Percentiles rank a stretch among this genome's conserved stretches.
Evolutionary conservation across 331 rosid species (phyloP).

Genomic region (Rhamnella rubrinervis): DNA sequence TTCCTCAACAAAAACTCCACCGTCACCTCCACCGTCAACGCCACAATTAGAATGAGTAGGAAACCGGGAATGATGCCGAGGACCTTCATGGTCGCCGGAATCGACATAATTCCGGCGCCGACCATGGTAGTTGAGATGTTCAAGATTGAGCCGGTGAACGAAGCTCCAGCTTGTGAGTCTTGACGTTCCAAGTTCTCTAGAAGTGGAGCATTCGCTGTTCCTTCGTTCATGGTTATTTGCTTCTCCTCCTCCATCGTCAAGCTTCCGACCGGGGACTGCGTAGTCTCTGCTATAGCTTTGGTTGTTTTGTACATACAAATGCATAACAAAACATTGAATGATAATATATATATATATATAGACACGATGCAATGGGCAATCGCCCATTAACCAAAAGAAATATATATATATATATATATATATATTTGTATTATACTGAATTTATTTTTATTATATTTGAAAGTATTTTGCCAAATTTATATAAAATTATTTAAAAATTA

Average conservation of each 20-base stretch:
- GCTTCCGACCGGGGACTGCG: too few relatives aligned
- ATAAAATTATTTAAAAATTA: too few relatives aligned
- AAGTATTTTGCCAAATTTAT: too few relatives aligned
- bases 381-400: too few relatives aligned
- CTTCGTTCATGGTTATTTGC: neutral
- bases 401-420: too few relatives aligned
- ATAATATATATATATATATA: too few relatives aligned
- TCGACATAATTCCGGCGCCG: conserved; percentile 33
- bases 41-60: conserved; percentile 1
- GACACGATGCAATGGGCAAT: too few relatives aligned
- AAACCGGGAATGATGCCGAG: conserved; percentile 30
- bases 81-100: conserved; percentile 31
- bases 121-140: conserved; percentile 34
- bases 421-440: too few relatives aligned
- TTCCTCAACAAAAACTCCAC: conserved; percentile 24
- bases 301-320: neutral
- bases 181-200: conserved; percentile 14
- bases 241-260: neutral
- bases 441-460: too few relatives aligned
- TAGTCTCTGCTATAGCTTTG: neutral
- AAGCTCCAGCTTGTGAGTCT: neutral
- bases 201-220: conserved; percentile 9
- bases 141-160: conserved; percentile 25
- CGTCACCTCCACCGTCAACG: conserved; percentile 13
- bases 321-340: too few relatives aligned